phyloP scores from a whole-genome alignment of 441 rosid genomes.

The Gossypium aridum region DNA sequence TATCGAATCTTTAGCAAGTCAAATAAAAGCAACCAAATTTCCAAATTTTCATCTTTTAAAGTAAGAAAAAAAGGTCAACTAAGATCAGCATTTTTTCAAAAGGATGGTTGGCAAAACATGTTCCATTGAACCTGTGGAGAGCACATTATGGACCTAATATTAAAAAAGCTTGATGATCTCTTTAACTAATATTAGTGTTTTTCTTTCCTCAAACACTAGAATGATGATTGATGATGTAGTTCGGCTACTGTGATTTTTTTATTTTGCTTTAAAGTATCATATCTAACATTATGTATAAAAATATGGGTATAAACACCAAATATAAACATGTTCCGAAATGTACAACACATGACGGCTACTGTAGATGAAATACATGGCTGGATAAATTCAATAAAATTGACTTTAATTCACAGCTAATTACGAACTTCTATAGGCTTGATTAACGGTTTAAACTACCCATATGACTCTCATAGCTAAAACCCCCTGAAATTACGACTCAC shows the following conservation, averaged over 20 bases:
- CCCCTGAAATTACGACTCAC: conserved; percentile 45
- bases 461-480: conserved; percentile 1
- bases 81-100: background rate
- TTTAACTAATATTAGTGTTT: background rate
- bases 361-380: background rate
- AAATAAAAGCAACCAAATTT: background rate
- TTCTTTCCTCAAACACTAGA: background rate
- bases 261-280: too few relatives aligned
- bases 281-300: too few relatives aligned
- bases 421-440: conserved; percentile 18
- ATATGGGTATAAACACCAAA: background rate
- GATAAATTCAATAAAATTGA: conserved; percentile 5
- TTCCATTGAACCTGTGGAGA: background rate
- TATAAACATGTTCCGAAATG: background rate
- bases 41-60: background rate
- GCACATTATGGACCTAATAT: background rate
- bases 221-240: too few relatives aligned
- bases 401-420: background rate
- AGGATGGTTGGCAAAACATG: background rate
- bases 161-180: background rate
- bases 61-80: background rate
- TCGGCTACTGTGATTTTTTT: too few relatives aligned
- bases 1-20: conserved; percentile 7
- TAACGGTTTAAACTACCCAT: conserved; percentile 32
- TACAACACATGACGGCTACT: background rate